Base-by-base conservation (phyloP, 2,329 filamentous ascomycete genomes). In the Fusarium sp. region DNA sequence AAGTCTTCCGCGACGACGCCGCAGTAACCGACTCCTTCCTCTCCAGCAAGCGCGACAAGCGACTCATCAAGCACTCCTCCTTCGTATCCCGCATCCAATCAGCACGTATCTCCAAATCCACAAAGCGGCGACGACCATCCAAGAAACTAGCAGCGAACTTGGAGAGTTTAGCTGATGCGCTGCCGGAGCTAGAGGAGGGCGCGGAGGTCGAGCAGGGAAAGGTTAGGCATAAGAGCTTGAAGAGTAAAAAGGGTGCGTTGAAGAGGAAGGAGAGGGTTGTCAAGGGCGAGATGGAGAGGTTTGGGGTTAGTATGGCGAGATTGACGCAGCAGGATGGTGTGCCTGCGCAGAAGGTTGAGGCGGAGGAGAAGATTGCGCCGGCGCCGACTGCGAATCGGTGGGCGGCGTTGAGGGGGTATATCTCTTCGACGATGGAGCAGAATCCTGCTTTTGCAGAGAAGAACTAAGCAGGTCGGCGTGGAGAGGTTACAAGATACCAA, bases 371-470 rank as follows among this genome's bases (percentile, higher is more conserved):
- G 36, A 69, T 69, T 58, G 66, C 72, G 15, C 59, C 75, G 10
- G 76, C 82, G 13, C 81, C 83, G 17, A 90, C 87, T 22, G 84
- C 88, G 15, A 90, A 87, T 77, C 86, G 93, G 63, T 98, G 94
- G 93, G 93, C 93, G 36, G 94, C 94, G 22, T 81, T 98, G 82
- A 90, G 95, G 77, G 91, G 87, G 15, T 97, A 96, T 80, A 97
- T 98, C 58, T 92, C 93, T 4, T 88, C 91, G 47, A 98, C 94
- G 2, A 94, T 98, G 91, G 94, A 98, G 84, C 93, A 94, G 82
- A 96, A 96, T 77, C 90, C 92, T 20, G 93, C 92, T 7, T 97
- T 97, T 76, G 66, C 69, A 26, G 75, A 65, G 26, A 80, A 81
- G 63, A 72, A 67, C 12, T 82, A 28, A n/a, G 7, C 17, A 28